These are phyloP conservation scores for Kodamaea fukazawae DNA, from an alignment of 805 yeast genomes.

Conservation along the genomic window DNA sequence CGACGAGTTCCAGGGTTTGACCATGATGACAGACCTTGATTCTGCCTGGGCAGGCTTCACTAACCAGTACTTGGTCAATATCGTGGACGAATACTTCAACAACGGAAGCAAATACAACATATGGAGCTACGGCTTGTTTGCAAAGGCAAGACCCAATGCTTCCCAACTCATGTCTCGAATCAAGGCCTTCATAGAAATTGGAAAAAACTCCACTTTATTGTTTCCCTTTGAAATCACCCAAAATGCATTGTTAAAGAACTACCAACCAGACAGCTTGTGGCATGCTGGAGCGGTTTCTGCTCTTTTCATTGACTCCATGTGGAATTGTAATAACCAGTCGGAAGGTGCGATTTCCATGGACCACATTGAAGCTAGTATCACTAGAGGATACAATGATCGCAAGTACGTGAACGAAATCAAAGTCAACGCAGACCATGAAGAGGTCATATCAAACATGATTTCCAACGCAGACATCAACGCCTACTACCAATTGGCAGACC, in stretches of 20 bases:
- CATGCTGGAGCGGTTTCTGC: conserved; percentile 28
- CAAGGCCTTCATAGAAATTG: conserved; percentile 43
- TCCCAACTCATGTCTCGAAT: conserved; percentile 37
- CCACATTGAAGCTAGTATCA: conserved; percentile 40
- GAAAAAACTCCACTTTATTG: conserved; percentile 50
- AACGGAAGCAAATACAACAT: conserved; percentile 36
- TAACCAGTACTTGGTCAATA: conserved; percentile 43
- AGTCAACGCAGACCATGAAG: conserved; percentile 12
- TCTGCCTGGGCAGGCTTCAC: conserved; percentile 85
- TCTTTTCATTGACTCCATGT: conserved; percentile 37
- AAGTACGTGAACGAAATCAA: conserved; percentile 45
- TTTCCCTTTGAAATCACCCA: conserved; percentile 42
- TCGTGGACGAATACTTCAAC: conserved; percentile 67
- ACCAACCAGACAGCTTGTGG: conserved; percentile 39
- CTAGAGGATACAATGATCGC: conserved; percentile 43
- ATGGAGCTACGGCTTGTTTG: conserved; percentile 33
- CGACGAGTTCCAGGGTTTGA: conserved; percentile 71
- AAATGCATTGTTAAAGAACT: conserved; percentile 5
- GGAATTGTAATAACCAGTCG: conserved; percentile 45
- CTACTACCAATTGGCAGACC: conserved; percentile 12
- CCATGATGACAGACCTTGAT: conserved; percentile 67
- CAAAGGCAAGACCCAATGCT: conserved; percentile 39
- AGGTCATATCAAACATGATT: conserved; percentile 10
- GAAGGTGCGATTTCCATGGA: conserved; percentile 36
- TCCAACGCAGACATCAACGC: conserved; percentile 16